A percentile compares a stretch with the other conserved stretches of the same genome.
Conservation (phyloP, 129 eudicot genomes). For the Cynara cardunculus region DNA sequence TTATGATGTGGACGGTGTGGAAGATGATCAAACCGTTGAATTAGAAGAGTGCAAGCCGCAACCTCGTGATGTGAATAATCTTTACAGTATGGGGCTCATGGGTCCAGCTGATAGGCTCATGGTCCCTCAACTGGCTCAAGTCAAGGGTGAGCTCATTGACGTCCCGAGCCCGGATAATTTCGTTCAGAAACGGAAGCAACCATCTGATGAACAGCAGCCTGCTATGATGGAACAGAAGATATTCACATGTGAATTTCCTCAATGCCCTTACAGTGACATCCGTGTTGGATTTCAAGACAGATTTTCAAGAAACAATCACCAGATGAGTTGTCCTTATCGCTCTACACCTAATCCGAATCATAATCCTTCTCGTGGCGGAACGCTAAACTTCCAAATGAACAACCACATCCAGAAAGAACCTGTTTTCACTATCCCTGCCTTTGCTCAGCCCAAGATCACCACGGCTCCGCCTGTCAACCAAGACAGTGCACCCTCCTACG, state of each 20-base stretch:
- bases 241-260: slow-evolving; percentile 51
- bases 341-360: slow-evolving; percentile 30
- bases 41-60: slow-evolving; percentile 56
- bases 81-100: slow-evolving; percentile 34
- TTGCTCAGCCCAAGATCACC: slow-evolving; percentile 33
- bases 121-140: slow-evolving; percentile 39
- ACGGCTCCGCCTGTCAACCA: slow-evolving; percentile 36
- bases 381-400: slow-evolving; percentile 38
- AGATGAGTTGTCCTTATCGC: slow-evolving; percentile 53
- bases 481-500: slow-evolving; percentile 21
- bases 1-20: slow-evolving; percentile 68
- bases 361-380: slow-evolving; percentile 31
- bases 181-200: slow-evolving; percentile 51
- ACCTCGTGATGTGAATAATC: slow-evolving; percentile 35
- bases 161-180: slow-evolving; percentile 27
- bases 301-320: slow-evolving; percentile 56
- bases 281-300: slow-evolving; percentile 60
- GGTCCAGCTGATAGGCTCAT: slow-evolving; percentile 29
- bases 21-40: slow-evolving; percentile 44
- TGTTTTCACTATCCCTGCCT: slow-evolving; percentile 29
- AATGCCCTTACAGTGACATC: slow-evolving; percentile 54
- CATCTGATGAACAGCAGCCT: slow-evolving; percentile 36
- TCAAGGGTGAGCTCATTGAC: slow-evolving; percentile 59
- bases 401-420: slow-evolving; percentile 27
- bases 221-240: slow-evolving; percentile 37